phyloP scores from a whole-genome alignment of 2,329 filamentous ascomycete species.

The Fusarium sp. region DNA sequence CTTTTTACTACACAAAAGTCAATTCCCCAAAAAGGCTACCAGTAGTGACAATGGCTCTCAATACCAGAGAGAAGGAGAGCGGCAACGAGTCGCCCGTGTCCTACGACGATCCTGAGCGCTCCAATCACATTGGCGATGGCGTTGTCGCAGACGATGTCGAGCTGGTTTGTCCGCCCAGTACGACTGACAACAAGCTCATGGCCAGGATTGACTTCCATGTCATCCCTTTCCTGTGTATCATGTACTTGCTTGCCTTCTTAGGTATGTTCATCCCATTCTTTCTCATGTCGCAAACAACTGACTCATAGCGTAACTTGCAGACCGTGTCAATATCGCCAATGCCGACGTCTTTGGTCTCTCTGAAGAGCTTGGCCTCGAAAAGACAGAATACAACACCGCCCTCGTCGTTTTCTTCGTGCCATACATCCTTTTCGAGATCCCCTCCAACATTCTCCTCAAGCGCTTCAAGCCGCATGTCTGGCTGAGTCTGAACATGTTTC shows the following conservation, averaged over 20 bases:
- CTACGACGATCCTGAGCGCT: slow-evolving; percentile 43
- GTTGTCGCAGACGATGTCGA: slow-evolving; percentile 41
- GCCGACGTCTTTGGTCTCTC: slow-evolving; percentile 75
- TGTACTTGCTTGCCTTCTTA: slow-evolving; percentile 78
- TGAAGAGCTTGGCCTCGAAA: slow-evolving; percentile 70
- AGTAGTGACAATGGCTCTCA: slow-evolving; percentile 32
- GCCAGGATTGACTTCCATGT: slow-evolving; percentile 77
- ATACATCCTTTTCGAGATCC: slow-evolving; percentile 79
- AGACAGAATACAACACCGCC: slow-evolving; percentile 77
- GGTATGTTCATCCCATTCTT: slow-evolving; percentile 51
- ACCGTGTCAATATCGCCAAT: slow-evolving; percentile 84
- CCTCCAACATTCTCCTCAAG: slow-evolving; percentile 76
- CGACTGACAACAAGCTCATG: slow-evolving; percentile 74
- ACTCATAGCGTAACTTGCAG: slow-evolving; percentile 37
- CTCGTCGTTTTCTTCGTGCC: slow-evolving; percentile 86
- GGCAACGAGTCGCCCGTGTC: slow-evolving; percentile 42
- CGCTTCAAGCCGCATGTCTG: slow-evolving; percentile 71
- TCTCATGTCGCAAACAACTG: slow-evolving; percentile 3
- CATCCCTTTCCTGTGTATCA: slow-evolving; percentile 77
- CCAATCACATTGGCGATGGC: slow-evolving; percentile 11
- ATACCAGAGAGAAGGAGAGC: slow-evolving; percentile 32
- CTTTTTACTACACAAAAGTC: slow-evolving; percentile 1
- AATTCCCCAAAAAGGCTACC: background rate
- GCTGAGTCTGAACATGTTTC: slow-evolving; percentile 86
- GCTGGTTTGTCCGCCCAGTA: slow-evolving; percentile 62